Base-by-base conservation (phyloP, 768 basidiomycete genomes). In the Macrolepiota dolichaula region DNA sequence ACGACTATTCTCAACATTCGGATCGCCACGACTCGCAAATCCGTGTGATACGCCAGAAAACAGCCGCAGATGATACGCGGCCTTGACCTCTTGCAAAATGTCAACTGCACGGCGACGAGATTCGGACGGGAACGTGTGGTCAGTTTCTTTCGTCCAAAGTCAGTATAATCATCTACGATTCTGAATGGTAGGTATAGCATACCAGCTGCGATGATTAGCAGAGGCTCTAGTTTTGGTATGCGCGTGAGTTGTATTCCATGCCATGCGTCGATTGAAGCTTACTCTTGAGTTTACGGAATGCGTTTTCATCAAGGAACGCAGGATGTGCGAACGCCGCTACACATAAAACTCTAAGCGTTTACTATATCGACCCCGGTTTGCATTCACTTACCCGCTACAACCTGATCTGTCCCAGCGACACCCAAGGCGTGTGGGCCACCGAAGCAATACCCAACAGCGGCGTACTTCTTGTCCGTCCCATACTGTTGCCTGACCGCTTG, bases 281-380 rank as follows among this genome's bases (percentile, higher is more conserved):
- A 83, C 86, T 77, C 13, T 77, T 81, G 15, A 81, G 62, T 1
- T 79, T 78, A 52, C 68, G 68, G 68, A 87, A 79, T 29, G 83
- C 74, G 4, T 78, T 76, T 61, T 79, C 77, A 29, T 75, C 80
- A 40, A 87, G 64, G 59, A 71, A 70, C 0, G 81, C 76, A 0
- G 87, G 86, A 66, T 87, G 85, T 3, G 79, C 84, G 49, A 87
- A 80, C 1, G 85, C 84, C 24, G 74, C 84, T 85, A 53, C 3
- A 5, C 1, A 19, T 53, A 19, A n/a, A 47, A 24, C 7, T n/a
- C 15, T 29, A 38, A 13, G 32, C 57, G 15, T 22, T 13, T 32
- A n/a, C 32, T 11, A 17, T 24, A 40, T 17, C 35, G 42, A 25
- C 12, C 3, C 2, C 27, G 15, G 15, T 9, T 7, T 32, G 3